Evolutionary conservation across 495 filamentous ascomycete species (phyloP), one percentile per base, ranked within the genome.

Genomic region (Penicillium bialowiezense): DNA sequence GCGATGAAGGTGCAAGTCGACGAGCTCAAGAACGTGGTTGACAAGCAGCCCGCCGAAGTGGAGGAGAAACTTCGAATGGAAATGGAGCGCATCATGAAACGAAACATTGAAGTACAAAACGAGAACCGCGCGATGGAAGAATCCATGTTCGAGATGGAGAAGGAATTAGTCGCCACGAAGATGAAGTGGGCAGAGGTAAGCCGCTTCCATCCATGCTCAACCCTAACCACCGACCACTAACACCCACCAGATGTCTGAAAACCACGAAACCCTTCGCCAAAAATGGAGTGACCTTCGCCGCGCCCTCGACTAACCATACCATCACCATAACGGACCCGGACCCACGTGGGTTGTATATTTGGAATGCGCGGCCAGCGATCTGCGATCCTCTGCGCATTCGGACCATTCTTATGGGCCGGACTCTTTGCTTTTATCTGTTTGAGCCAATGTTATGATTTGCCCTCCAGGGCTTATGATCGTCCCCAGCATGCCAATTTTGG

Each of bases 31-130:
- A 80, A 79, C 35, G 83, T 96, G 23, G 89, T 97, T 10, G 88
- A 96, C 58, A 86, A 82, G 55, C 95, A 99, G 62, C 87, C 93
- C 0, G 82, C 79, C 14, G 91, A 97, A 62, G 86, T 97, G 3
- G 95, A 99, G 69, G 75, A 81, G 33, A 78, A 82, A 45, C 82
- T 96, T 55, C 83, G 84, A 62, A 80, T 76, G 5, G 92, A 99
- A 69, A 92, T 96, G 77, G 91, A 96, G 24, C 81, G 87, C 12
- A 83, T 97, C 58, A 91, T 97, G 84, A 83, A 89, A 64, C 82
- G 91, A 45, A 97, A 97, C 61, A 77, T 86, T 21, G 91, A 95
- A 59, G 92, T 97, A 14, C 92, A 97, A 60, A 91, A 95, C 41
- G 91, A 96, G 74, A 97, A 97, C 56, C 79, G 87, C 43, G 76